phyloP scores from a whole-genome alignment of 2,329 filamentous ascomycete species.

The Fusarium domesticum region DNA sequence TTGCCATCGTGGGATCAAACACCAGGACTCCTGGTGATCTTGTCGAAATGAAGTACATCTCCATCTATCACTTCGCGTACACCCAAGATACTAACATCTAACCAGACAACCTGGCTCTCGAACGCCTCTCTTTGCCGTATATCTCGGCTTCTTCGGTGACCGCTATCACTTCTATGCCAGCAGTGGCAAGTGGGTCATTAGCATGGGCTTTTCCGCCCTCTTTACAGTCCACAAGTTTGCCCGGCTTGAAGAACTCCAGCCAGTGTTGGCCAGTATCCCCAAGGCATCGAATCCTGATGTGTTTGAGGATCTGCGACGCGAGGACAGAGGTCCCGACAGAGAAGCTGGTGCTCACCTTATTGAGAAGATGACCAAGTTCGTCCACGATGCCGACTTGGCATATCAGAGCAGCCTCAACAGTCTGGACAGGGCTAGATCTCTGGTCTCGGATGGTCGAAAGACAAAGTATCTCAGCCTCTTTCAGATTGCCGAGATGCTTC shows the following conservation, averaged over 20 bases:
- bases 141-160: conserved; percentile 49
- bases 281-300: conserved; percentile 27
- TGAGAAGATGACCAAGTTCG: conserved; percentile 47
- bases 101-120: conserved; percentile 37
- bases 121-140: conserved; percentile 50
- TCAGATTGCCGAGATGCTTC: conserved; percentile 47
- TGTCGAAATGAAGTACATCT: conserved; percentile 45
- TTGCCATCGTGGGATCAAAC: conserved; percentile 26
- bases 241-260: conserved; percentile 39
- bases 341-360: conserved; percentile 43
- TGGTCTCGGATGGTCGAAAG: conserved; percentile 38
- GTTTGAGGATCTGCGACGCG: conserved; percentile 32
- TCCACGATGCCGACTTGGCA: conserved; percentile 40
- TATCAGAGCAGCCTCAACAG: conserved; percentile 48
- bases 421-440: conserved; percentile 45
- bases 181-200: conserved; percentile 49
- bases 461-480: conserved; percentile 49
- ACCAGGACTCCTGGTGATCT: conserved; percentile 46
- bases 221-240: conserved; percentile 52
- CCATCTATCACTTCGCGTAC: not conserved
- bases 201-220: conserved; percentile 41
- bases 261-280: conserved; percentile 35
- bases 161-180: conserved; percentile 54
- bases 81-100: conserved; percentile 9
- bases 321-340: conserved; percentile 44